These are phyloP conservation scores for Backusella australiensis DNA, from an alignment of 192 early-diverging fungal genomes.

Conservation along the genomic window DNA sequence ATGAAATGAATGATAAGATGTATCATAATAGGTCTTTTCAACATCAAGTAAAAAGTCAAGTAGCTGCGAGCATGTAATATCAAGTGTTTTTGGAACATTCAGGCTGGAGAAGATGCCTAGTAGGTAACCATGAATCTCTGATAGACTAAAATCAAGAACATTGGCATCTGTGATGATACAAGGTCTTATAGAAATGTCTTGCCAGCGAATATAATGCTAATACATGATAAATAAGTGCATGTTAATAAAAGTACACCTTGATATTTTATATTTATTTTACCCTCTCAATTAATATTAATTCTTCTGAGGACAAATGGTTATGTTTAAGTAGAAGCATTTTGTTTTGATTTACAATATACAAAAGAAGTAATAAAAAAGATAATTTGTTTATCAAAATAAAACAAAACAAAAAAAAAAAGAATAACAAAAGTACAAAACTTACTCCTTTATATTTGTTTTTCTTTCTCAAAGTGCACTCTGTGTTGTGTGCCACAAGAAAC, in stretches of 20 bases:
- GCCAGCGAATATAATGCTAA: neutral
- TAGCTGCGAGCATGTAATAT: constrained; percentile 58
- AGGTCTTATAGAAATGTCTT: constrained; percentile 48
- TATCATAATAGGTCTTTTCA: constrained; percentile 67
- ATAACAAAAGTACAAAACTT: neutral
- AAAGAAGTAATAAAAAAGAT: neutral
- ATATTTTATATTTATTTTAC: constrained; percentile 31
- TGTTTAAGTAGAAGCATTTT: constrained; percentile 45
- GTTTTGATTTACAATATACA: neutral
- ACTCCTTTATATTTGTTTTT: constrained; percentile 6
- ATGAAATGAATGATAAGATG: constrained; percentile 88
- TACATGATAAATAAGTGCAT: neutral
- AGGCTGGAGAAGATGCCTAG: constrained; percentile 74
- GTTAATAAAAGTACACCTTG: neutral
- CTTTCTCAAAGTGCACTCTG: neutral
- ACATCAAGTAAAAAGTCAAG: constrained; percentile 86
- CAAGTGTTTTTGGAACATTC: constrained; percentile 54
- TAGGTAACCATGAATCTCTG: constrained; percentile 79
- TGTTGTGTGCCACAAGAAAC: neutral
- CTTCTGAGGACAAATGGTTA: constrained; percentile 46
- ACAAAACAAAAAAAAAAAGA: neutral
- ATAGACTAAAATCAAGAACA: constrained; percentile 58
- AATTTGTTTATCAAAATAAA: neutral
- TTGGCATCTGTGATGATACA: constrained; percentile 55
- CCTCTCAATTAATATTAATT: constrained; percentile 54